A percentile compares a stretch with the other conserved stretches of the same genome.
phyloP scores from a whole-genome alignment of 495 filamentous ascomycete species.

The Penicillium verhagenii region DNA sequence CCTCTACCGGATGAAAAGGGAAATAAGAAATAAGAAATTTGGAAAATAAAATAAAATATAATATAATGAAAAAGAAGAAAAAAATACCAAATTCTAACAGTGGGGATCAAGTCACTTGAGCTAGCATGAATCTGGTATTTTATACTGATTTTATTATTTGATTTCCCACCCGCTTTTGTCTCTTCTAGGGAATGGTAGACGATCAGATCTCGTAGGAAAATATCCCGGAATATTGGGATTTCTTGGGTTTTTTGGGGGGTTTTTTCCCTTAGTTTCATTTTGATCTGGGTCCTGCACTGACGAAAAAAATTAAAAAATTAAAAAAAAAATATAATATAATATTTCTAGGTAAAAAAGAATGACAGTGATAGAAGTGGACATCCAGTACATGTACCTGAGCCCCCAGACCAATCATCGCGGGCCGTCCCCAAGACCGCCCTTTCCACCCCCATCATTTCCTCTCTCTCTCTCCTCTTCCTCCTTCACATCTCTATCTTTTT shows the following conservation, averaged over 20 bases:
- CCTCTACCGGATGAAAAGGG: slow-evolving; percentile 21
- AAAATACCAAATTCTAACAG: background rate
- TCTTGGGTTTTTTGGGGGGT: background rate
- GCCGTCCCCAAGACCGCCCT: slow-evolving; percentile 9
- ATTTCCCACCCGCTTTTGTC: background rate
- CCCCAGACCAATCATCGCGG: slow-evolving; percentile 4
- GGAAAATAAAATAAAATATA: too few relatives aligned
- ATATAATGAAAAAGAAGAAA: too few relatives aligned
- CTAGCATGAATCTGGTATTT: background rate
- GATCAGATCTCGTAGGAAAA: slow-evolving; percentile 7
- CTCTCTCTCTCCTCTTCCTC: slow-evolving; percentile 5
- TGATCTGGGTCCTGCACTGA: background rate
- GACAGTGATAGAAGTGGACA: background rate
- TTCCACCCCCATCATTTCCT: background rate
- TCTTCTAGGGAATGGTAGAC: background rate
- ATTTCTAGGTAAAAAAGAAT: background rate
- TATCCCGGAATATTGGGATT: background rate
- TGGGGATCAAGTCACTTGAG: slow-evolving; percentile 1
- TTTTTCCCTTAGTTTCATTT: background rate
- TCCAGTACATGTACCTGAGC: background rate
- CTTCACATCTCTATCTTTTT: slow-evolving; percentile 1
- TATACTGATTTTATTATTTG: slow-evolving; percentile 10
- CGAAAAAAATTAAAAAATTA: background rate
- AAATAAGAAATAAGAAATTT: too few relatives aligned
- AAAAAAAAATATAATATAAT: background rate